phyloP scores from a whole-genome alignment of 2,329 filamentous ascomycete genomes.

The Pseudogymnoascus sp. region DNA sequence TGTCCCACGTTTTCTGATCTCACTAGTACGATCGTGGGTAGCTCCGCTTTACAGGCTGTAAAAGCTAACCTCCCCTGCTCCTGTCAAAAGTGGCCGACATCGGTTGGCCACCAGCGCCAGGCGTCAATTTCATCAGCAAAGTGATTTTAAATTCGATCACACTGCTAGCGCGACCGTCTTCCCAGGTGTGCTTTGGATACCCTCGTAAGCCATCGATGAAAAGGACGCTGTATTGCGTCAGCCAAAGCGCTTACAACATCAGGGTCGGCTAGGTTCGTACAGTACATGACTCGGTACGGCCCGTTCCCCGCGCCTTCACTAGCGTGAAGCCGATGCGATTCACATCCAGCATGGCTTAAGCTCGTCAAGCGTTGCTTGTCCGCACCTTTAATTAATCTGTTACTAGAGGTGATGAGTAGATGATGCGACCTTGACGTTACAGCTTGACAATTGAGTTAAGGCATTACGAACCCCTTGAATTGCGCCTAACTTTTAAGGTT shows the following conservation, averaged over 20 bases:
- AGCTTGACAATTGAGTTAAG: neutral
- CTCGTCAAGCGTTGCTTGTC: neutral
- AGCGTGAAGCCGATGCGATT: neutral
- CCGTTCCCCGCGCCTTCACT: neutral
- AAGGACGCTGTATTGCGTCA: neutral
- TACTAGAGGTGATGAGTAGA: neutral
- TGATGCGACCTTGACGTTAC: neutral
- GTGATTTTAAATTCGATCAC: too few species aligned
- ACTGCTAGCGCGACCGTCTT: neutral
- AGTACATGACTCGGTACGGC: neutral
- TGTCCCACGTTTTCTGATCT: too few species aligned
- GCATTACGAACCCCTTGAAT: neutral
- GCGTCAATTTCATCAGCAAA: too few species aligned
- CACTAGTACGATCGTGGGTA: too few species aligned
- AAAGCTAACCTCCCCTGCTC: too few species aligned
- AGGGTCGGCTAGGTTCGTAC: neutral
- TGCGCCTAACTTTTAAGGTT: neutral
- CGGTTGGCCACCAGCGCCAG: too few species aligned
- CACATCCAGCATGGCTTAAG: neutral
- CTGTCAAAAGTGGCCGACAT: too few species aligned
- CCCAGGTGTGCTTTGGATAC: neutral
- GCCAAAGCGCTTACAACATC: neutral
- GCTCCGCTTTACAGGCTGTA: too few species aligned
- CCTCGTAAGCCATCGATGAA: neutral
- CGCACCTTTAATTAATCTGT: neutral